Conservation (phyloP, 345 rosid genomes). For the Cardamine occulta region DNA sequence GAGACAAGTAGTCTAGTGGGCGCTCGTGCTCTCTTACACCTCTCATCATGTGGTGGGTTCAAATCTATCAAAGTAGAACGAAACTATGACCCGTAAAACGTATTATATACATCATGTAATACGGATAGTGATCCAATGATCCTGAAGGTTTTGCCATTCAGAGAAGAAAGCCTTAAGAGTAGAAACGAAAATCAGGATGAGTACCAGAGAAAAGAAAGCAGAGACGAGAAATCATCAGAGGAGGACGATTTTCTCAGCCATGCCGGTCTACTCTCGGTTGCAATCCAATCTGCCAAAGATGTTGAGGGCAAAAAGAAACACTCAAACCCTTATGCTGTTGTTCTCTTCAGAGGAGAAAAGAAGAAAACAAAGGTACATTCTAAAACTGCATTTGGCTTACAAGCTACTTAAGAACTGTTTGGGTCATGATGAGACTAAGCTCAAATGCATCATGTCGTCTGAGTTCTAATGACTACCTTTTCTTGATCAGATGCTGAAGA, state of each 20-base stretch:
- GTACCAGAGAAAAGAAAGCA: conserved; percentile 45
- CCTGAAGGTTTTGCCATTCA: conserved; percentile 49
- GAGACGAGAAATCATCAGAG: conserved; percentile 42
- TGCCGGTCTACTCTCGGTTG: conserved; percentile 70
- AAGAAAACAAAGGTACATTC: conserved; percentile 68
- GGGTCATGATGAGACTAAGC: conserved; percentile 7
- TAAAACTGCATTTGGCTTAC: not conserved
- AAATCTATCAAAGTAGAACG: not conserved
- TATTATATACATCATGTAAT: not conserved
- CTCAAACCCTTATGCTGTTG: conserved; percentile 64
- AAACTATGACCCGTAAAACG: not conserved
- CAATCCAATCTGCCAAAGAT: conserved; percentile 66
- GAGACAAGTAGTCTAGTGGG: conserved; percentile 24
- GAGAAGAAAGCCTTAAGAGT: conserved; percentile 54
- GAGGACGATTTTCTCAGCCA: conserved; percentile 47
- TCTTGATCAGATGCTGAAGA: conserved; percentile 53
- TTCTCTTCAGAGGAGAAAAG: conserved; percentile 70
- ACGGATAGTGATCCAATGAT: not conserved
- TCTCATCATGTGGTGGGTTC: not conserved
- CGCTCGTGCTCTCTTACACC: not conserved
- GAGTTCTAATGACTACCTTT: conserved; percentile 2
- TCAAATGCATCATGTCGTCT: conserved; percentile 2
- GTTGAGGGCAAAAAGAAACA: conserved; percentile 63
- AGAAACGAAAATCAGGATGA: conserved; percentile 35
- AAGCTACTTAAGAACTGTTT: not conserved